These are phyloP conservation scores for Stellera chamaejasme DNA, from an alignment of 345 rosid species.

Conservation along the genomic window DNA sequence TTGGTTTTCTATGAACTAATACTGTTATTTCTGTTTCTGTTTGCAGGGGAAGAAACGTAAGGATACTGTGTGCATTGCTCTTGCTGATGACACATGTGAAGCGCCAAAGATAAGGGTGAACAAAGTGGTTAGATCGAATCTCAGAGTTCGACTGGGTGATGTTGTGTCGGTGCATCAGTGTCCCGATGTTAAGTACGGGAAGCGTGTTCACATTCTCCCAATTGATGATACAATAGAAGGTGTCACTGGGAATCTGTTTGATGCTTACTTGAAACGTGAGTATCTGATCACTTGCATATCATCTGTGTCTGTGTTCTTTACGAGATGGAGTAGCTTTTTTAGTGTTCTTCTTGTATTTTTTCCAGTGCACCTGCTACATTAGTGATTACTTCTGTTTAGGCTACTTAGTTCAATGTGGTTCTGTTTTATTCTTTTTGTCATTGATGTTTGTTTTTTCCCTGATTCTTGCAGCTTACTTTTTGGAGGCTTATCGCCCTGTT, in stretches of 20 bases:
- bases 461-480: constrained; percentile 44
- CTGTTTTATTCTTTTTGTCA: neutral
- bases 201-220: constrained; percentile 61
- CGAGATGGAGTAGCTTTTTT: neutral
- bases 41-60: constrained; percentile 59
- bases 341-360: neutral
- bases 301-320: neutral
- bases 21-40: neutral
- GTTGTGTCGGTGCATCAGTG: constrained; percentile 60
- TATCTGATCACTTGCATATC: neutral
- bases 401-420: neutral
- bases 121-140: constrained; percentile 55
- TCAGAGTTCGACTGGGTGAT: constrained; percentile 69
- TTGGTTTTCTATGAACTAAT: neutral
- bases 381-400: neutral
- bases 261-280: constrained; percentile 60
- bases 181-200: constrained; percentile 66
- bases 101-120: constrained; percentile 56
- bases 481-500: constrained; percentile 62
- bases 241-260: constrained; percentile 52
- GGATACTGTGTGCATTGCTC: constrained; percentile 60
- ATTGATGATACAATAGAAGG: constrained; percentile 67
- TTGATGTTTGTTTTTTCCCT: neutral
- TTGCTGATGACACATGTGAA: constrained; percentile 59
- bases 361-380: neutral